Conservation (phyloP, 768 basidiomycete species). For the Russula sp. region DNA sequence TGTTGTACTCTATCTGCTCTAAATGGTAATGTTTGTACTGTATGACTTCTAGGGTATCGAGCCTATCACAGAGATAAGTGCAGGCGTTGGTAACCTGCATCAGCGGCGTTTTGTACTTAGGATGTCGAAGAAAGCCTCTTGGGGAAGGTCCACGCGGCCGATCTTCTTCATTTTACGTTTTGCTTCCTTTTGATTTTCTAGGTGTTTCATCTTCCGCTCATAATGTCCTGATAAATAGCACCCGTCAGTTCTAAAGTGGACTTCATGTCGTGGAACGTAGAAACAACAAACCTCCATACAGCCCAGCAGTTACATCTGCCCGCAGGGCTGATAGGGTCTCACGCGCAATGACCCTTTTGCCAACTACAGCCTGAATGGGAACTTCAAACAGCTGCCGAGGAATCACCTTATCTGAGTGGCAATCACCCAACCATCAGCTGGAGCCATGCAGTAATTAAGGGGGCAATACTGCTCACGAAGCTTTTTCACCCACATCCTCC, state of each 20-base stretch:
- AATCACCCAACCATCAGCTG: neutral
- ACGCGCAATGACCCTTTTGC: slow-evolving; percentile 80
- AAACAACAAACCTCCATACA: slow-evolving; percentile 69
- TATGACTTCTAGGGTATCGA: neutral
- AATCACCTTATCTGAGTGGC: slow-evolving; percentile 71
- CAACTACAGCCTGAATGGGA: slow-evolving; percentile 90
- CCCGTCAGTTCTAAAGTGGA: neutral
- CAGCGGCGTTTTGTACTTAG: slow-evolving; percentile 51
- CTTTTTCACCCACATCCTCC: slow-evolving; percentile 84
- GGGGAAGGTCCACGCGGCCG: slow-evolving; percentile 84
- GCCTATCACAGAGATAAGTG: slow-evolving; percentile 4
- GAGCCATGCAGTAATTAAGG: neutral
- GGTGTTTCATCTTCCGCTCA: slow-evolving; percentile 86
- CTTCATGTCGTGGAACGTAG: neutral
- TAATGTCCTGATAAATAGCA: slow-evolving; percentile 56
- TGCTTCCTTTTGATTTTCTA: slow-evolving; percentile 88
- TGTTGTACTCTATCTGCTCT: slow-evolving; percentile 1
- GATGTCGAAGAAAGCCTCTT: slow-evolving; percentile 93
- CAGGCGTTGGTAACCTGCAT: slow-evolving; percentile 1
- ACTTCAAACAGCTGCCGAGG: slow-evolving; percentile 92
- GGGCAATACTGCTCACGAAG: slow-evolving; percentile 53
- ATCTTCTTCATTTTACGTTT: slow-evolving; percentile 86
- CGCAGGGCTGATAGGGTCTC: slow-evolving; percentile 82
- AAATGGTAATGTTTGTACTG: slow-evolving; percentile 15
- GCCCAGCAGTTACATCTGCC: slow-evolving; percentile 89